phyloP scores from a whole-genome alignment of 2,329 filamentous ascomycete genomes.

The Penicillium sp. region DNA sequence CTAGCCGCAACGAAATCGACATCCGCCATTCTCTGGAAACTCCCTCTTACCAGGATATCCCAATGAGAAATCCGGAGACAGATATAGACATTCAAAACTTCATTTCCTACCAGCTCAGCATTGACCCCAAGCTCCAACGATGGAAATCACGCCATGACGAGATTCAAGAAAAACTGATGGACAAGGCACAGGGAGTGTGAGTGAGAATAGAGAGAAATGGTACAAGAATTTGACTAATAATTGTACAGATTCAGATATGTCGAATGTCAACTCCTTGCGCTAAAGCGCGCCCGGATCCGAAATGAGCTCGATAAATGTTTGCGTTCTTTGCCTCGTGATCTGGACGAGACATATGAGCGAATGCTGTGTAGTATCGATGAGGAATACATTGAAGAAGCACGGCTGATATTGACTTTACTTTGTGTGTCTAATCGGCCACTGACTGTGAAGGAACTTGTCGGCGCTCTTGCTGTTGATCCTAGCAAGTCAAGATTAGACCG shows the following conservation, averaged over 20 bases:
- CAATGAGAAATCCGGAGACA: conserved; percentile 10
- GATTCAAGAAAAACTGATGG: conserved; percentile 3
- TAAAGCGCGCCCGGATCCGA: conserved; percentile 15
- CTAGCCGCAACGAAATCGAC: conserved; percentile 21
- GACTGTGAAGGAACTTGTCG: conserved; percentile 24
- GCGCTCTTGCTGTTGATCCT: conserved; percentile 28
- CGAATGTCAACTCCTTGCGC: conserved; percentile 27
- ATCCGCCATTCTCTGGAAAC: conserved; percentile 2
- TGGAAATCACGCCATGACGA: conserved; percentile 15
- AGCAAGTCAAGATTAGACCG: conserved; percentile 7
- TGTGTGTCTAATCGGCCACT: conserved; percentile 26
- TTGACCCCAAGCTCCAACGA: conserved; percentile 16
- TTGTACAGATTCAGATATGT: conserved; percentile 31
- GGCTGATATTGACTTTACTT: conserved; percentile 27
- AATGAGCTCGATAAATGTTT: conserved; percentile 28
- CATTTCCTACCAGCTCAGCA: conserved; percentile 18
- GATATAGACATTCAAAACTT: conserved; percentile 26
- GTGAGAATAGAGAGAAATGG: not conserved
- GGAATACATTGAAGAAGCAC: conserved; percentile 20
- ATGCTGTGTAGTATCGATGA: conserved; percentile 28
- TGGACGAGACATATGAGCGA: conserved; percentile 35
- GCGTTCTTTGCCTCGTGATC: conserved; percentile 22
- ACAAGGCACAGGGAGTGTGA: conserved; percentile 13
- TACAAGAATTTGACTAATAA: conserved; percentile 5
- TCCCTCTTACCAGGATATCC: not conserved